phyloP scores from a whole-genome alignment of 1,284 basidiomycete species.

The Trametes versicolor region DNA sequence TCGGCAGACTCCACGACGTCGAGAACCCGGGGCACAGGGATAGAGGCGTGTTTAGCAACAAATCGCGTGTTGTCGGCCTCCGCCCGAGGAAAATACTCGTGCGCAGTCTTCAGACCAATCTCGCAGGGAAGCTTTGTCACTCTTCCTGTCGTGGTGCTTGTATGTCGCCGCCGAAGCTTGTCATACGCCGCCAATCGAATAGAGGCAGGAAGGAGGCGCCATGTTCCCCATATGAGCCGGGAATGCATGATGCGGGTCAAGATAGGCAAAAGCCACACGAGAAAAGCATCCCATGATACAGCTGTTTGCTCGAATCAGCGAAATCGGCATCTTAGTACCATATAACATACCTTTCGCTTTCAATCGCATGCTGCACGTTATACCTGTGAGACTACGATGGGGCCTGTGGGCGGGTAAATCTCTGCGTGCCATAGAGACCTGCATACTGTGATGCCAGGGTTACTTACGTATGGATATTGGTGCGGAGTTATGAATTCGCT shows the following conservation, averaged over 20 bases:
- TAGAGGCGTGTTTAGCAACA: not conserved
- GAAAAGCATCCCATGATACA: too few relatives aligned
- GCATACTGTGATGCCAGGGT: too few relatives aligned
- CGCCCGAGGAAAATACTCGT: not conserved
- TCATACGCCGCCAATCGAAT: not conserved
- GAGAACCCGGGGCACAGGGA: not conserved
- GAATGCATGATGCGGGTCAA: not conserved
- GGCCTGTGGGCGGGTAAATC: too few relatives aligned
- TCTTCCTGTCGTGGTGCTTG: not conserved
- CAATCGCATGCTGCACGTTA: too few relatives aligned
- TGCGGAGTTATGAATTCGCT: too few relatives aligned
- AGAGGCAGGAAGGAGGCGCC: not conserved
- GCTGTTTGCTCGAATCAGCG: too few relatives aligned
- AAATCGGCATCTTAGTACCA: too few relatives aligned
- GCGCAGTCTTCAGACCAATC: not conserved
- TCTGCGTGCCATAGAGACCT: too few relatives aligned
- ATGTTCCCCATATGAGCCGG: not conserved
- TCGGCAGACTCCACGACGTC: not conserved
- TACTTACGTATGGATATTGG: too few relatives aligned
- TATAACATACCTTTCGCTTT: too few relatives aligned
- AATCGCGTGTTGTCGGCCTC: constrained; percentile 1
- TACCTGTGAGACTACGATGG: too few relatives aligned
- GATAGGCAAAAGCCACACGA: too few relatives aligned
- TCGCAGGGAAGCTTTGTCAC: not conserved
- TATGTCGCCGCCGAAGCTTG: not conserved